Conservation (phyloP, 78 protist genomes). For the Dictyostelium capitatum region DNA sequence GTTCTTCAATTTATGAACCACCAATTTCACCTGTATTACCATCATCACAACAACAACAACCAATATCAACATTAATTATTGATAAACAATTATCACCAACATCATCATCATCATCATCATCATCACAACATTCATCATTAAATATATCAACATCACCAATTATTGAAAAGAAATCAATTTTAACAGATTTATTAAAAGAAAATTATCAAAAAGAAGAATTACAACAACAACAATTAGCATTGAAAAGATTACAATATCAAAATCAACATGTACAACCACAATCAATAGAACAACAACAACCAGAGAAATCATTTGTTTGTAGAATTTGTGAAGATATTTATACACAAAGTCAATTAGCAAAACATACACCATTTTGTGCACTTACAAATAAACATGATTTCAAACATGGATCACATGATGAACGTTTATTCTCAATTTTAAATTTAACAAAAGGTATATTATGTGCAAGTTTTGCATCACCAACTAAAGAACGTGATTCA, state of each 20-base stretch:
- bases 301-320: slow-evolving; percentile 49
- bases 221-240: slow-evolving; percentile 2
- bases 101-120: neutral
- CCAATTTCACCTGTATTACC: neutral
- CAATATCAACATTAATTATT: slow-evolving; percentile 2
- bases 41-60: neutral
- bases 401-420: slow-evolving; percentile 55
- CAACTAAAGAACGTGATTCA: neutral
- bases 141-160: slow-evolving; percentile 23
- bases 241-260: neutral
- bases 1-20: slow-evolving; percentile 15
- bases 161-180: slow-evolving; percentile 21
- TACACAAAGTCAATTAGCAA: slow-evolving; percentile 23
- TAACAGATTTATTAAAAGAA: slow-evolving; percentile 42
- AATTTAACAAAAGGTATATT: slow-evolving; percentile 22
- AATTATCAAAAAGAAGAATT: neutral
- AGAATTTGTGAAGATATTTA: slow-evolving; percentile 70
- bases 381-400: slow-evolving; percentile 47
- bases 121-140: neutral
- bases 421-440: slow-evolving; percentile 28
- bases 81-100: neutral
- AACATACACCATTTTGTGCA: slow-evolving; percentile 61
- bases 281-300: neutral
- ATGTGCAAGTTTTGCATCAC: slow-evolving; percentile 28
- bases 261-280: neutral